A percentile compares a stretch with the other conserved stretches of the same genome.
These are phyloP conservation scores for Umbellularia californica DNA, from an alignment of 164 flowering plant species.

Conservation along the genomic window DNA sequence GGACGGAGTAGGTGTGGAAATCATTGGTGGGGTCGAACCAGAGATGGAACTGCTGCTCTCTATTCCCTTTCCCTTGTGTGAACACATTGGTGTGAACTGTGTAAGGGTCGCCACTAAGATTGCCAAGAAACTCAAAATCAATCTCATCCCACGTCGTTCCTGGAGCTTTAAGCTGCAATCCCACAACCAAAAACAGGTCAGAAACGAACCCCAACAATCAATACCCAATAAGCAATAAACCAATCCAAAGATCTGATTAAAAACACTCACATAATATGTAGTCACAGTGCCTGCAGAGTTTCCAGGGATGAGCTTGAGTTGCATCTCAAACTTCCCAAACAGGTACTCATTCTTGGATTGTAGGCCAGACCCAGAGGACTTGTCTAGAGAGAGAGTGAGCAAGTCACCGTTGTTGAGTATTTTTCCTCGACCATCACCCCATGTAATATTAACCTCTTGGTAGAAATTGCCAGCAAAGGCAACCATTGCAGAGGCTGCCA, in stretches of 20 bases:
- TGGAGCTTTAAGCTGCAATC: constrained; percentile 19
- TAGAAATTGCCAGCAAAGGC: constrained; percentile 13
- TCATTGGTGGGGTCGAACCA: constrained; percentile 27
- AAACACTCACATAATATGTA: constrained; percentile 19
- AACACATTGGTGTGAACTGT: constrained; percentile 25
- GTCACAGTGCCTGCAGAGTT: constrained; percentile 27
- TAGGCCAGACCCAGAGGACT: constrained; percentile 19
- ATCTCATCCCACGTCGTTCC: constrained; percentile 24
- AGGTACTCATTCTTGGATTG: constrained; percentile 20
- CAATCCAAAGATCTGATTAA: neutral
- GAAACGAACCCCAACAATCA: neutral
- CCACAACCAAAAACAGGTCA: neutral
- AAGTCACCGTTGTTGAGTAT: constrained; percentile 26
- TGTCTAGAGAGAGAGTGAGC: constrained; percentile 18
- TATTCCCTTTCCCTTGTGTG: constrained; percentile 25
- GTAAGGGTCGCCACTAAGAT: constrained; percentile 24
- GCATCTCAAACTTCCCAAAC: constrained; percentile 18
- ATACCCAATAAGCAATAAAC: too few relatives aligned
- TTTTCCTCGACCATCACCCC: constrained; percentile 21
- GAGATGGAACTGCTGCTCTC: constrained; percentile 25
- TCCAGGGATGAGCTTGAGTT: constrained; percentile 22
- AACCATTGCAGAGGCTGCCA: neutral
- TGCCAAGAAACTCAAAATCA: constrained; percentile 26
- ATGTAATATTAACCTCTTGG: constrained; percentile 18
- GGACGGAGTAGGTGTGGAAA: constrained; percentile 24